Base-by-base conservation (phyloP, 192 early-diverging fungal genomes). In the Powellomyces hirtus region DNA sequence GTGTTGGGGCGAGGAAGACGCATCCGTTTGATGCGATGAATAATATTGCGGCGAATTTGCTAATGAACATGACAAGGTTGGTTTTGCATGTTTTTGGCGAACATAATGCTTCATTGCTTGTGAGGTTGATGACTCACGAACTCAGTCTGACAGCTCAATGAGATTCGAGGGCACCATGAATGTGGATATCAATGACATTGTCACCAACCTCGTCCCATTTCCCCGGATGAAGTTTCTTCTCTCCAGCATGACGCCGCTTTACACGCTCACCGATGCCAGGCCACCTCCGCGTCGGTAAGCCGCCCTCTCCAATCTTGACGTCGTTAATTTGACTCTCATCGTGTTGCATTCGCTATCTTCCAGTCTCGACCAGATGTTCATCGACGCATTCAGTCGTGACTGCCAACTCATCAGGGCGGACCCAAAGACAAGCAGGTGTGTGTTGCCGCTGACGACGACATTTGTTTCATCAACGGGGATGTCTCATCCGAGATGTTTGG, bases 161-260 rank as follows among this genome's bases (percentile, higher is more conserved):
- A 46, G 86, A 36, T 87, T 87, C 70, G 73, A 77, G 51, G 86
- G 86, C 2, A 64, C 67, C 26, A 75, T 87, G 75, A 87, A 87
- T 60, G 82, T 87, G 7, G 86, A 87, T 69, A 87, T 87, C 50
- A 84, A 81, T 64, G 86, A 87, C 46, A 86, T 87, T 59, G 78
- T 79, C 33, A 86, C 84, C 31, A 87, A 87, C 52, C 60, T 87
- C 13, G 82, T 87, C 35, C 86, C 86, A 24, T 87, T 85, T 75
- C 86, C 84, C 16, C 63, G 73, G 24, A 64, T 83, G 18, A 86
- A 86, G 66, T 85, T 79, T 29, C 62, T 87, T 29, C 16, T 81
- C 3, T 87, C 86, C 0, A 79, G 79, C 64, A 84, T 86, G 80
- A 75, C 84, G 24, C 85, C 85, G 31, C 55, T 86, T 5, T 82